phyloP scores from a whole-genome alignment of 2,329 filamentous ascomycete genomes.

The Escovopsis sp. region DNA sequence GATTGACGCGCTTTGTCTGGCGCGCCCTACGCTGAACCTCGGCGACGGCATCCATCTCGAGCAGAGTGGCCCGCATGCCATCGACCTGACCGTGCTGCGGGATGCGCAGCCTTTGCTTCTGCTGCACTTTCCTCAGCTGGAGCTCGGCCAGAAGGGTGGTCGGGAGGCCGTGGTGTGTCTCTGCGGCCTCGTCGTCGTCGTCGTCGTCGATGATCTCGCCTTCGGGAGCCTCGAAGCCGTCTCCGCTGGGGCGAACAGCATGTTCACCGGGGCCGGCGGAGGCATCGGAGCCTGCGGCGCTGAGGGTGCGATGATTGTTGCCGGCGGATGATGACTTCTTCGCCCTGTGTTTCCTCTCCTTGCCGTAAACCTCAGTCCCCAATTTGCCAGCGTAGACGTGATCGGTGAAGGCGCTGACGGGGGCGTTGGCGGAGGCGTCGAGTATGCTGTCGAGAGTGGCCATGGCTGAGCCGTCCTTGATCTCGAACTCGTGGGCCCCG shows the following conservation, averaged over 20 bases:
- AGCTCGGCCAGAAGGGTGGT: conserved; percentile 88
- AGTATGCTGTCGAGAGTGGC: conserved; percentile 83
- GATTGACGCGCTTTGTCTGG: conserved; percentile 59
- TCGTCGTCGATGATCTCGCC: conserved; percentile 30
- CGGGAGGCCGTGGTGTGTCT: conserved; percentile 53
- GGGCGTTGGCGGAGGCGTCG: conserved; percentile 74
- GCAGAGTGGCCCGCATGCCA: conserved; percentile 79
- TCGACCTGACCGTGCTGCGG: conserved; percentile 47
- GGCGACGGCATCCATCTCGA: conserved; percentile 81
- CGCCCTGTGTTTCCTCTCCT: conserved; percentile 35
- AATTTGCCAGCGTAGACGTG: conserved; percentile 68
- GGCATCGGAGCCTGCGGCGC: conserved; percentile 15
- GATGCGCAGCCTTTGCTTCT: conserved; percentile 59
- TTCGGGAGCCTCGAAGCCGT: conserved; percentile 20
- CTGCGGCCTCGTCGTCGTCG: conserved; percentile 28
- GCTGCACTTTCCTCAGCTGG: conserved; percentile 77
- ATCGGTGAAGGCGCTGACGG: conserved; percentile 83
- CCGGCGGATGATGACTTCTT: conserved; percentile 36
- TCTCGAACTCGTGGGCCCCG: conserved; percentile 32
- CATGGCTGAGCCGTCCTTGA: conserved; percentile 70
- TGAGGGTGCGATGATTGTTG: conserved; percentile 15
- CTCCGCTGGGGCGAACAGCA: conserved; percentile 5
- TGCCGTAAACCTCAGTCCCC: conserved; percentile 60
- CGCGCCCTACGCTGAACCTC: conserved; percentile 68
- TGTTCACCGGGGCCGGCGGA: conserved; percentile 12